Conservation (phyloP, 345 rosid genomes). For the Bruguiera sexangula region DNA sequence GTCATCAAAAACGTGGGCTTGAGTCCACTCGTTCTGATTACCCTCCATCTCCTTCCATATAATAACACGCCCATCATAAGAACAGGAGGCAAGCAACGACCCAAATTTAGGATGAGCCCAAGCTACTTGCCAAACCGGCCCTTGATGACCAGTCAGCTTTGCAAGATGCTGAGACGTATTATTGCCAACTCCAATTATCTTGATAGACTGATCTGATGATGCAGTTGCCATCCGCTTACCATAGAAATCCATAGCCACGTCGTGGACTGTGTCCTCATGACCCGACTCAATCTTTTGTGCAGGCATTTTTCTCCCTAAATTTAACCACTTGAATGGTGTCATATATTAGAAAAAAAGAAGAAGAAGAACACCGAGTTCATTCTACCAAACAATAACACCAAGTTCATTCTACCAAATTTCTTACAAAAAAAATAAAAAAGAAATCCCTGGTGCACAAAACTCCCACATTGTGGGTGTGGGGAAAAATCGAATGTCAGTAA, state of each 20-base stretch:
- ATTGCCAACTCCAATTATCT: constrained; percentile 34
- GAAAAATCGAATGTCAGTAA: too few species aligned
- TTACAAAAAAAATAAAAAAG: too few species aligned
- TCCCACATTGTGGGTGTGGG: too few species aligned
- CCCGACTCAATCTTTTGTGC: constrained; percentile 33
- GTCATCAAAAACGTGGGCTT: constrained; percentile 20
- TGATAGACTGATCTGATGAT: constrained; percentile 30
- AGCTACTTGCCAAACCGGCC: constrained; percentile 26
- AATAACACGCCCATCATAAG: constrained; percentile 23
- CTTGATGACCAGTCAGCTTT: constrained; percentile 22
- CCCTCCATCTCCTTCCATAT: constrained; percentile 26
- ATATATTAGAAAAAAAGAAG: too few species aligned
- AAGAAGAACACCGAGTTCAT: too few species aligned
- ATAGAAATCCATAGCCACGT: constrained; percentile 39
- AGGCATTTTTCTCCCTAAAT: constrained; percentile 22
- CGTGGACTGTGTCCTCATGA: constrained; percentile 38
- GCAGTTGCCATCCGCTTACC: constrained; percentile 38
- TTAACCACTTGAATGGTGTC: background rate
- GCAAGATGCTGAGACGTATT: constrained; percentile 28
- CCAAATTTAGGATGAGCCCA: constrained; percentile 29
- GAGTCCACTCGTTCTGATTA: constrained; percentile 20
- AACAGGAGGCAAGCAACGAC: constrained; percentile 25
- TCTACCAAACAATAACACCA: too few species aligned
- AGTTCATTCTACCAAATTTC: too few species aligned
- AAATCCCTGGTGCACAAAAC: too few species aligned